Base-by-base conservation (phyloP, 2,329 filamentous ascomycete genomes). In the Fusarium setosum region DNA sequence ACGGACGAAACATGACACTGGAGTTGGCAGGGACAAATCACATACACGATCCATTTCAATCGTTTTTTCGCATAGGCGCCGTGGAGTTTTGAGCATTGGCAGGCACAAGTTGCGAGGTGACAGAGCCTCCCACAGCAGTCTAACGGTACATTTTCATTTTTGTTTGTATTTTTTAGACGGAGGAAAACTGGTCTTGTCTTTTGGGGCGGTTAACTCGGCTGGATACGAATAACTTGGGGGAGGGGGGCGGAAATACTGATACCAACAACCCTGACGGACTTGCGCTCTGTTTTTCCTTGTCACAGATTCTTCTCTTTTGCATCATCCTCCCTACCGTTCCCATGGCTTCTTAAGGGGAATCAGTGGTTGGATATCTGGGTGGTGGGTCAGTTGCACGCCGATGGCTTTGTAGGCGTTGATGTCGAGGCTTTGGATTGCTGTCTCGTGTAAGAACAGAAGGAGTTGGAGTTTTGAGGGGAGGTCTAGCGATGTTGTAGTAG, bases 41-140 rank as follows among this genome's bases (percentile, higher is more conserved):
- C 49, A 59, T 58, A 68, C 61, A 68, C 67, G 69, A 70, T 61
- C 55, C 65, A 65, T 58, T 65, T 71, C 65, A 56, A 49, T 68
- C 54, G 50, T 65, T 68, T 67, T 63, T 61, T 56, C 61, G 71
- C 67, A 73, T 49, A 61, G 71, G 71, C 71, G 71, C 59, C 56
- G 56, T 44, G 71, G 71, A 73, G 71, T 71, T 72, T 65, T 60
- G 56, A 68, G 68, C 61, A 71, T 70, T 44, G 50, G 40, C 59
- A 63, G 57, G 42, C 45, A 52, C 56, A 59, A n/a, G 34, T 51
- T 65, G 23, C 61, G 63, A 67, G 64, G 52, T 18, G 23, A 5
- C 41, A 47, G 26, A 54, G 29, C 41, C 60, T 52, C 50, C 50
- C 56, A 56, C 38, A 17, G 57, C 17, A 32, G 52, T 37, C 54